phyloP scores from a whole-genome alignment of 106 monocot genomes.

The Dioscorea zingiberensis region DNA sequence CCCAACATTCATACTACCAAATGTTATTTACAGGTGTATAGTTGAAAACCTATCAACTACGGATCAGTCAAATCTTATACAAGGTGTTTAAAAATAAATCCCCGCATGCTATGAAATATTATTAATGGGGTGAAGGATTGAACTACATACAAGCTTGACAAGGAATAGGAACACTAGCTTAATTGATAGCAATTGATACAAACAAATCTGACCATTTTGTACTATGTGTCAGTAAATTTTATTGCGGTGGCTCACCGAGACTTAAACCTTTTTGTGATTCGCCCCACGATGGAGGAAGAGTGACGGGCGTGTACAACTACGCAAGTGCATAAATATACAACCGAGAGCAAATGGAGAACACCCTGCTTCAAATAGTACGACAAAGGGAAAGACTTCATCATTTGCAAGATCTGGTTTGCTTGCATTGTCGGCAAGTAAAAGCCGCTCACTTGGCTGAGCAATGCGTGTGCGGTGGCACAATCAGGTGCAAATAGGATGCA shows the following conservation, averaged over 20 bases:
- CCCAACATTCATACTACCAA: conserved; percentile 68
- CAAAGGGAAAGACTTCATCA: conserved; percentile 89
- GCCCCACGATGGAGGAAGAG: conserved; percentile 43
- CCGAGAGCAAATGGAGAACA: conserved; percentile 73
- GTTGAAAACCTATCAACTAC: neutral
- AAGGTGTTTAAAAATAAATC: too few relatives aligned
- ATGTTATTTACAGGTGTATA: conserved; percentile 86
- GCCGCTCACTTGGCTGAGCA: conserved; percentile 74
- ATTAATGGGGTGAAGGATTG: too few relatives aligned
- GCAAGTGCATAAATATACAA: conserved; percentile 76
- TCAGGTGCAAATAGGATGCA: conserved; percentile 51
- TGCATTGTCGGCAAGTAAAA: conserved; percentile 70
- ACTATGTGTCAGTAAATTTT: conserved; percentile 35
- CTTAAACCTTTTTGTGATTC: conserved; percentile 66
- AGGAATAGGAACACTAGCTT: too few relatives aligned
- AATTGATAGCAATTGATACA: too few relatives aligned
- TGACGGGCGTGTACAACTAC: conserved; percentile 53
- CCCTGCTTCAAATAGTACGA: conserved; percentile 78
- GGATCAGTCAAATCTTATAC: too few relatives aligned
- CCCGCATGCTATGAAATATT: too few relatives aligned
- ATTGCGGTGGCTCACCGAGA: conserved; percentile 96
- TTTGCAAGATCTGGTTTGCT: conserved; percentile 89
- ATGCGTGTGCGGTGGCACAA: conserved; percentile 75
- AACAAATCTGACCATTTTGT: too few relatives aligned
- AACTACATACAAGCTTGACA: too few relatives aligned